Evolutionary conservation across 139 green algal species (phyloP).

Genomic region (Desmodesmus armatus): DNA sequence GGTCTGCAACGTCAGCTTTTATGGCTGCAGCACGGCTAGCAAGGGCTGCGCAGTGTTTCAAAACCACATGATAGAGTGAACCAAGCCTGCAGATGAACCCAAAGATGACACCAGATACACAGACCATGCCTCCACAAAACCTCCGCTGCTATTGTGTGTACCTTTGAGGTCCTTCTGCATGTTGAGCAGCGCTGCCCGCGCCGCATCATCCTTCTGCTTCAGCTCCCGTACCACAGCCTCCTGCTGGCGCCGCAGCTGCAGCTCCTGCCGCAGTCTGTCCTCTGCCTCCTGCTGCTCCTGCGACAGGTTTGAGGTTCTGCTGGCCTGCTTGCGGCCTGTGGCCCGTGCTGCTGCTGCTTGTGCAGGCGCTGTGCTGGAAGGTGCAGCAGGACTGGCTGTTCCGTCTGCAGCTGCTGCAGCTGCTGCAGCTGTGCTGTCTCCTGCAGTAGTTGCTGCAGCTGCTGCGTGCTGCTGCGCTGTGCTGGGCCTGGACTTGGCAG

Average conservation of each 20-base stretch:
- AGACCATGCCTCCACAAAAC: background rate
- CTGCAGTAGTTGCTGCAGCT: background rate
- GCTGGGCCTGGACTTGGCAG: background rate
- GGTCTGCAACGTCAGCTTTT: too few species aligned
- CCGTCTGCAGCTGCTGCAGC: background rate
- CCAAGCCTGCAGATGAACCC: background rate
- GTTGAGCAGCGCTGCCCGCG: conserved; percentile 38
- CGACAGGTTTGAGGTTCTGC: too few species aligned
- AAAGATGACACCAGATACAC: background rate
- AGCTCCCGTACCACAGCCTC: conserved; percentile 33
- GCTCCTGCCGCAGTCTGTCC: conserved; percentile 65
- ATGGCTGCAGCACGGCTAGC: too few species aligned
- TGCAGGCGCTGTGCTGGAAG: background rate
- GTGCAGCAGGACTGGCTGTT: too few species aligned
- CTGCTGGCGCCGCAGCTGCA: conserved; percentile 54
- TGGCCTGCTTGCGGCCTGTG: conserved; percentile 28
- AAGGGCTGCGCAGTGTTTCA: too few species aligned
- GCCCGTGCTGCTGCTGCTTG: background rate
- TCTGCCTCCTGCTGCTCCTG: conserved; percentile 59
- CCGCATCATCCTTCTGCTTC: conserved; percentile 56
- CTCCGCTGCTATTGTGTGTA: conserved; percentile 66
- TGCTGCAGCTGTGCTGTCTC: background rate
- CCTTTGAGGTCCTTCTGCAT: conserved; percentile 65
- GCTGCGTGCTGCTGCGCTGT: background rate
- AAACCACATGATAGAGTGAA: background rate